Conservation (phyloP, 768 basidiomycete species). For the Tricholoma saponaceum region DNA sequence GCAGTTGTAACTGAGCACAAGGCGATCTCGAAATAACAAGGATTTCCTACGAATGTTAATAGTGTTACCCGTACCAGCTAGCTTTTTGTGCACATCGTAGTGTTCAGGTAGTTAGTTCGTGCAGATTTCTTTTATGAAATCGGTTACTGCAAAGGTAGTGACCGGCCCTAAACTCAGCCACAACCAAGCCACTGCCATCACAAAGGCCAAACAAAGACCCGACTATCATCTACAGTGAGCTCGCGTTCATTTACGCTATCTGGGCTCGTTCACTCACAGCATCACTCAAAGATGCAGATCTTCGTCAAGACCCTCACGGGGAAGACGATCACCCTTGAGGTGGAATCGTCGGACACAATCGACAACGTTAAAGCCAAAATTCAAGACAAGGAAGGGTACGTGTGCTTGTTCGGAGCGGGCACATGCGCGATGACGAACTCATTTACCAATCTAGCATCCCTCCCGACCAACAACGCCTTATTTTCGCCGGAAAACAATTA, state of each 20-base stretch:
- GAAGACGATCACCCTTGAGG: conserved; percentile 98
- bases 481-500: conserved; percentile 97
- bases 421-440: not conserved
- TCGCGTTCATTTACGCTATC: conserved; percentile 11
- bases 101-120: too few species aligned
- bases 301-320: conserved; percentile 83
- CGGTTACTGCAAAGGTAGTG: not conserved
- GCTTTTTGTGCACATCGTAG: too few species aligned
- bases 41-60: too few species aligned
- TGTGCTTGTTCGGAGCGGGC: not conserved
- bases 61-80: too few species aligned
- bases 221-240: conserved; percentile 26
- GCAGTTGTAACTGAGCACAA: too few species aligned
- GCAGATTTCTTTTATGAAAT: too few species aligned
- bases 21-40: too few species aligned
- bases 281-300: conserved; percentile 42
- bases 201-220: conserved; percentile 2
- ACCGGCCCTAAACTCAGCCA: conserved; percentile 40
- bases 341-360: conserved; percentile 95
- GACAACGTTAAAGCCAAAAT: conserved; percentile 88
- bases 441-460: conserved; percentile 56
- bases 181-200: conserved; percentile 16
- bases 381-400: conserved; percentile 56
- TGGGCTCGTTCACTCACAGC: conserved; percentile 9
- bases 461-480: conserved; percentile 92